Base-by-base conservation (phyloP, 345 rosid genomes). In the Eucalyptus regnans region DNA sequence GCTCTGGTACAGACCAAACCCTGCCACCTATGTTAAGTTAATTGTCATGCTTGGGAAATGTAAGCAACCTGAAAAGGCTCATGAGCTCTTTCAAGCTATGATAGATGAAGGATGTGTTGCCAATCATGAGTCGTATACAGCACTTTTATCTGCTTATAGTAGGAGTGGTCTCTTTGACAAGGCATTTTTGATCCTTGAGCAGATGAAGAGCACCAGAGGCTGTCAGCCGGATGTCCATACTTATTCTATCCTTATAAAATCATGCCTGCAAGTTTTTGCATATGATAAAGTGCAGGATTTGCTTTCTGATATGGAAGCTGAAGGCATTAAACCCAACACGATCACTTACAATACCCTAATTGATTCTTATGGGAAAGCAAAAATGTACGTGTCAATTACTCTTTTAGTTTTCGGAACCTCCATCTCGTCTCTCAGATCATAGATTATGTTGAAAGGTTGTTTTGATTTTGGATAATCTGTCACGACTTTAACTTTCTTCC, bases 11-110 rank as follows among this genome's bases (percentile, higher is more conserved):
- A 94, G 86, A 90, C 96, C 99, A 16, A 93, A 93, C 89, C 22
- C 95, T 87, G 96, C 94, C 66, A 89, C 95, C 83, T 97, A 96
- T 87, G 91, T 97, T 43, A 96, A 95, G 93, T 93, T 97, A 43
- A 94, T 97, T 86, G 96, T 96, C 87, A 95, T 96, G 99, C 97
- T 97, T 52, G 98, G 99, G 13, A 96, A 96, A 94, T 97, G 99
- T 91, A 96, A 94, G 91, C 98, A 96, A 90, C 96, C 99, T 12
- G 95, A 93, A 23, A 97, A 95, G 90, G 99, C 99, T 20, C 94
- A 90, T 88, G 94, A 93, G 66, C 96, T 97, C 80, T 96, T 96
- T 92, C 94, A 93, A 76, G 95, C 88, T 80, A 96, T 97, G 98
- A 86, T 95, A 50, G 92, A 89, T 87, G 99, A 97, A 91, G 99